Evolutionary conservation across 2,329 filamentous ascomycete genomes (phyloP).

Genomic region (Cordyceps javanica): DNA sequence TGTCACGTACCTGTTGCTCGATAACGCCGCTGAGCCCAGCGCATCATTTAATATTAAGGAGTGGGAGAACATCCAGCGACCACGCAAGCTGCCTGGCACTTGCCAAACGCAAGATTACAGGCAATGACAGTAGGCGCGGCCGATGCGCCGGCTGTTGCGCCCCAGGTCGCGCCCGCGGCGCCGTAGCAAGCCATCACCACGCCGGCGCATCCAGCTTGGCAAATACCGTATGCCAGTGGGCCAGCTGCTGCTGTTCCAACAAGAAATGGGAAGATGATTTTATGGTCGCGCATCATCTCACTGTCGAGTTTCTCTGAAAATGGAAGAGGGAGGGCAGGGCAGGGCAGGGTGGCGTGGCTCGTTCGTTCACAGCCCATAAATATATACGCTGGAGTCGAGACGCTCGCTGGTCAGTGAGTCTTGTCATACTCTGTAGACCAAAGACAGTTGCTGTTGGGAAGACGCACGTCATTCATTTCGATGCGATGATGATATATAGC

Average conservation of each 20-base stretch:
- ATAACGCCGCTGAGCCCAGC: background rate
- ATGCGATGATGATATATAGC: background rate
- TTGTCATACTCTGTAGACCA: too few species aligned
- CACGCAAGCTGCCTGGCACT: constrained; percentile 5
- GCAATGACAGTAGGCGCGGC: constrained; percentile 32
- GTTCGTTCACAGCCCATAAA: background rate
- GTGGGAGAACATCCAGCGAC: background rate
- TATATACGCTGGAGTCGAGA: background rate
- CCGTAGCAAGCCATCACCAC: constrained; percentile 40
- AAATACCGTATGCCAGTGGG: constrained; percentile 17
- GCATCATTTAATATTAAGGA: background rate
- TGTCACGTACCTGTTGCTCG: background rate
- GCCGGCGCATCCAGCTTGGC: constrained; percentile 37
- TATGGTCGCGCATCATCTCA: background rate
- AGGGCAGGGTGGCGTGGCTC: background rate
- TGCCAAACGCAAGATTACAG: constrained; percentile 37
- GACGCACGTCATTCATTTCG: too few species aligned
- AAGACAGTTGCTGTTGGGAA: too few species aligned
- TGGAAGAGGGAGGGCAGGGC: too few species aligned
- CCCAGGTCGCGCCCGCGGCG: constrained; percentile 37
- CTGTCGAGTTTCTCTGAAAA: background rate
- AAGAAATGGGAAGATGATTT: background rate
- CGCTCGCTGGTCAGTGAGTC: too few species aligned
- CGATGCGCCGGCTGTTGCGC: constrained; percentile 27
- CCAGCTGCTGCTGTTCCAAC: background rate